These are phyloP conservation scores for Neurospora pannonica DNA, from an alignment of 495 filamentous ascomycete species.

Conservation along the genomic window DNA sequence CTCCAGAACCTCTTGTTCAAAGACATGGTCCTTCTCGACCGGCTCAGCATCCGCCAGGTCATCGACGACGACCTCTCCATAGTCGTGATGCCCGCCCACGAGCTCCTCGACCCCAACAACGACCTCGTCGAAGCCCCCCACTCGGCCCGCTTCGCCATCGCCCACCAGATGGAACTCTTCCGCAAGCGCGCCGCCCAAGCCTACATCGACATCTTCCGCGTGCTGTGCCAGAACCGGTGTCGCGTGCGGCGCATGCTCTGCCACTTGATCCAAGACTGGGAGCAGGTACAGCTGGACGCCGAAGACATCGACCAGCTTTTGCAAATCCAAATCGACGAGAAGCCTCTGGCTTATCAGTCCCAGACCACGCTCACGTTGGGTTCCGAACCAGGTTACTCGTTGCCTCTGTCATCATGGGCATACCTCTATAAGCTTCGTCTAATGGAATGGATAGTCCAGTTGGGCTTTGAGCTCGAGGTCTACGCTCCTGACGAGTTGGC, in stretches of 20 bases:
- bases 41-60: constrained; percentile 59
- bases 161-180: constrained; percentile 71
- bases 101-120: constrained; percentile 61
- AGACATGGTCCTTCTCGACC: constrained; percentile 55
- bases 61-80: constrained; percentile 72
- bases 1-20: constrained; percentile 69
- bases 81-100: constrained; percentile 60
- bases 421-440: constrained; percentile 81
- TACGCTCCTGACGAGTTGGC: constrained; percentile 81
- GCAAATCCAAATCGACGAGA: constrained; percentile 51
- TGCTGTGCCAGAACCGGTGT: constrained; percentile 82
- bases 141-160: constrained; percentile 68
- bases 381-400: constrained; percentile 35
- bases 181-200: constrained; percentile 62
- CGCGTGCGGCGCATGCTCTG: constrained; percentile 74
- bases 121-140: constrained; percentile 67
- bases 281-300: constrained; percentile 73
- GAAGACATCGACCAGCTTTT: constrained; percentile 71
- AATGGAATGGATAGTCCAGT: constrained; percentile 80
- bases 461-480: constrained; percentile 90
- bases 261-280: constrained; percentile 75
- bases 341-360: constrained; percentile 33
- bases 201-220: constrained; percentile 73
- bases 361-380: constrained; percentile 20
- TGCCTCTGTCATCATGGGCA: constrained; percentile 76